Evolutionary conservation across 331 rosid genomes (phyloP).

Genomic region (Ulmus americana): DNA sequence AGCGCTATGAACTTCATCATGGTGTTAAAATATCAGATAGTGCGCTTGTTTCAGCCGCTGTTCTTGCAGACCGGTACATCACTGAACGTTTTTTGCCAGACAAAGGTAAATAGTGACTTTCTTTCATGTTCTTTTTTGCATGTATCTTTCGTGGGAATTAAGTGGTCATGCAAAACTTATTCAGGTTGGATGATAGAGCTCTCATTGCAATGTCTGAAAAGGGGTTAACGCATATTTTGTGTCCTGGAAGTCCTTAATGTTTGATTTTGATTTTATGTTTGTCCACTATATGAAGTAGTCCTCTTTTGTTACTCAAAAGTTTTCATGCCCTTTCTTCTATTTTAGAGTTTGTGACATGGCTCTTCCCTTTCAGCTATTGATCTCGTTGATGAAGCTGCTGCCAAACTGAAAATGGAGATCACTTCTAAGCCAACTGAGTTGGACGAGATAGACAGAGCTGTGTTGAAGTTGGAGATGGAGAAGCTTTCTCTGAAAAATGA

Average conservation of each 20-base stretch:
- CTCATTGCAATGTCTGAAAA: not conserved
- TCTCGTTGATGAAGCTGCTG: slow-evolving; percentile 97
- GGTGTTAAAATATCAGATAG: slow-evolving; percentile 96
- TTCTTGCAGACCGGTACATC: slow-evolving; percentile 85
- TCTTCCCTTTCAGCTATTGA: slow-evolving; percentile 67
- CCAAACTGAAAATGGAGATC: slow-evolving; percentile 93
- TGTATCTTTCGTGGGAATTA: not conserved
- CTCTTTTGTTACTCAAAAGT: too few species aligned
- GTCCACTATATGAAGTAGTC: too few species aligned
- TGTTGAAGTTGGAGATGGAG: slow-evolving; percentile 96
- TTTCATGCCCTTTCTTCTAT: not conserved
- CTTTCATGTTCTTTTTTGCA: too few species aligned
- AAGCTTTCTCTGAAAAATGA: slow-evolving; percentile 82
- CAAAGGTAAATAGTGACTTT: slow-evolving; percentile 49
- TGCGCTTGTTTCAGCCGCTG: slow-evolving; percentile 96
- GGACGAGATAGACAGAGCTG: slow-evolving; percentile 82
- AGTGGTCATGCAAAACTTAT: too few species aligned
- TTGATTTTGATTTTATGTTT: not conserved
- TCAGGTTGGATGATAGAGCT: too few species aligned
- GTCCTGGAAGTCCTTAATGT: not conserved
- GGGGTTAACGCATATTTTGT: not conserved
- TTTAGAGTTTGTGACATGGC: slow-evolving; percentile 2
- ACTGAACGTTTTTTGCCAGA: slow-evolving; percentile 90
- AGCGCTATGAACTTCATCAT: slow-evolving; percentile 95
- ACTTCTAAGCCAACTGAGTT: slow-evolving; percentile 94